Conservation (phyloP, 805 yeast genomes). For the Pichia gijzeniarum region DNA sequence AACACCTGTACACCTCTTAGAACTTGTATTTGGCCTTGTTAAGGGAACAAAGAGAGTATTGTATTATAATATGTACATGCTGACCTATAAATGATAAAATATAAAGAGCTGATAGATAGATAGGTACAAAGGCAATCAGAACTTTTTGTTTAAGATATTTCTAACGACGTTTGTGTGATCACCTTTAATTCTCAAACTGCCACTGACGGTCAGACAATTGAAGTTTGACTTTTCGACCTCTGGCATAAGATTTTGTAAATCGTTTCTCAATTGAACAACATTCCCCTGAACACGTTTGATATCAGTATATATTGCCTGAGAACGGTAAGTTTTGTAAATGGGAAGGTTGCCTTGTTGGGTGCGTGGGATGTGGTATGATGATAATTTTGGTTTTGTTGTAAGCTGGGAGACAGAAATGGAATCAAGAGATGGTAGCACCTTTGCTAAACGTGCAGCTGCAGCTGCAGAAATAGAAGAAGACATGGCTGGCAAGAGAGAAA, state of each 20-base stretch:
- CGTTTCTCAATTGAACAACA: slow-evolving; percentile 56
- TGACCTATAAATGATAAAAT: no score
- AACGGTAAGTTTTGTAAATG: slow-evolving; percentile 66
- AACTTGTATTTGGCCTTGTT: no score
- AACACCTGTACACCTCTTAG: no score
- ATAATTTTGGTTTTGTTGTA: slow-evolving; percentile 30
- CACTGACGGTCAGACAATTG: slow-evolving; percentile 43
- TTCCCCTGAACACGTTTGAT: slow-evolving; percentile 68
- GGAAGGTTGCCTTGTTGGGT: slow-evolving; percentile 68
- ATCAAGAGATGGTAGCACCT: slow-evolving; percentile 24
- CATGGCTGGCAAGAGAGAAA: no score
- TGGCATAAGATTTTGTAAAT: slow-evolving; percentile 48
- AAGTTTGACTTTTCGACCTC: slow-evolving; percentile 38
- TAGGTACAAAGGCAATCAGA: slow-evolving; percentile 16
- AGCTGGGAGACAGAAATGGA: slow-evolving; percentile 22
- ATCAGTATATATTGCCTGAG: slow-evolving; percentile 61
- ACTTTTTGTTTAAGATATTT: slow-evolving; percentile 26
- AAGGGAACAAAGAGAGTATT: no score
- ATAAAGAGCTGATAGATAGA: not conserved
- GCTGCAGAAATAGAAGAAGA: slow-evolving; percentile 1
- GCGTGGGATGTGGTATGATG: slow-evolving; percentile 40
- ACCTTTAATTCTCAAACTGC: slow-evolving; percentile 49
- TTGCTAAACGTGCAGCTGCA: slow-evolving; percentile 13
- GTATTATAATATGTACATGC: no score
- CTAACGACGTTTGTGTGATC: slow-evolving; percentile 34